Conservation (phyloP, 495 filamentous ascomycete species). For the Xylaria castorea region DNA sequence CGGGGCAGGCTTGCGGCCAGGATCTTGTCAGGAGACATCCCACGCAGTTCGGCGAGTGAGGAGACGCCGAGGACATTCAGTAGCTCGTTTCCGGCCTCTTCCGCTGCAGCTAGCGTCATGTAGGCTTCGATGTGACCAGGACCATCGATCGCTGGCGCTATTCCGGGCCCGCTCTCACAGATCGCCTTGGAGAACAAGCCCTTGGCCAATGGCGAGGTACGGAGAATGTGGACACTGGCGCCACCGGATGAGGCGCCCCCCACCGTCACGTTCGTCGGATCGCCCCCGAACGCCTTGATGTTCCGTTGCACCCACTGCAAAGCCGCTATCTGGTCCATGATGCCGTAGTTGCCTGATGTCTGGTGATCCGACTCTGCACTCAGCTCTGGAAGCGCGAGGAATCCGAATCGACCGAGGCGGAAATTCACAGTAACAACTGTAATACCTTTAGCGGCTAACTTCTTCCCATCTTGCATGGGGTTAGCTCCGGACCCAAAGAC, state of each 20-base stretch:
- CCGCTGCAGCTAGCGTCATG: constrained; percentile 11
- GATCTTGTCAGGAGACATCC: constrained; percentile 7
- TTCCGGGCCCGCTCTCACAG: constrained; percentile 46
- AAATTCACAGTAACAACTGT: constrained; percentile 57
- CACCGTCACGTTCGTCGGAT: constrained; percentile 44
- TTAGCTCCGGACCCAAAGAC: constrained; percentile 26
- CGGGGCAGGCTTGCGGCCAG: constrained; percentile 5
- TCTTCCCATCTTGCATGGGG: constrained; percentile 24
- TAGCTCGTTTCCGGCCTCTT: constrained; percentile 5
- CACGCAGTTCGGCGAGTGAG: constrained; percentile 14
- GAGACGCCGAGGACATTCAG: background rate
- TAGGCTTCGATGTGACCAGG: constrained; percentile 19
- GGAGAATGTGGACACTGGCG: constrained; percentile 30
- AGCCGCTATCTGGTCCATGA: constrained; percentile 58
- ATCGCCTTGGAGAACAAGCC: constrained; percentile 56
- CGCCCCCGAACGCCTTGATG: constrained; percentile 60
- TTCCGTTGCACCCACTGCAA: constrained; percentile 62
- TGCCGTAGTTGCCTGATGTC: constrained; percentile 47
- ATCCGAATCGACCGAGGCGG: constrained; percentile 64
- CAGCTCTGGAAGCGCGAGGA: constrained; percentile 44
- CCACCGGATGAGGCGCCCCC: constrained; percentile 35
- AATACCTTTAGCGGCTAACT: constrained; percentile 15
- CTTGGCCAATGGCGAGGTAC: constrained; percentile 41
- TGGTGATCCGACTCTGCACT: constrained; percentile 14
- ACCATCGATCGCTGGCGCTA: constrained; percentile 32